Percentiles rank a stretch among this genome's conserved stretches.
These are phyloP conservation scores for Pleurotus pulmonarius DNA, from an alignment of 768 basidiomycete genomes.

Conservation along the genomic window DNA sequence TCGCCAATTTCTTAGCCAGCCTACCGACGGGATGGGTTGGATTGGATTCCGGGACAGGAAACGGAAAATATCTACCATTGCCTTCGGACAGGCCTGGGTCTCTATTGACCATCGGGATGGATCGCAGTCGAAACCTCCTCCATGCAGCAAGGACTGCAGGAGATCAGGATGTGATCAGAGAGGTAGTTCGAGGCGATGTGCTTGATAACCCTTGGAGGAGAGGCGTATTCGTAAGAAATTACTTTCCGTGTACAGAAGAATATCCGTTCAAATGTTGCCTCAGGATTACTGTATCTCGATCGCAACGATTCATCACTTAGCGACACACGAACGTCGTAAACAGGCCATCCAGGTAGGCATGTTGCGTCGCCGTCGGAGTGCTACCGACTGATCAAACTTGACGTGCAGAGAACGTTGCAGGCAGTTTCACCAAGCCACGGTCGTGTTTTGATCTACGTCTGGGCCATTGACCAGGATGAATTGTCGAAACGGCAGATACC, in stretches of 20 bases:
- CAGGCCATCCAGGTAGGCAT: constrained; percentile 64
- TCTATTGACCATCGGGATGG: constrained; percentile 78
- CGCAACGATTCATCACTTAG: constrained; percentile 95
- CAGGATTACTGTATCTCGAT: constrained; percentile 97
- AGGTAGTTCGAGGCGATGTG: constrained; percentile 81
- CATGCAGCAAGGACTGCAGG: constrained; percentile 68
- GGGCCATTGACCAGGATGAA: constrained; percentile 93
- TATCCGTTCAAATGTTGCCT: background rate
- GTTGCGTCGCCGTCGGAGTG: no score
- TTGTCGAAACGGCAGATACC: constrained; percentile 72
- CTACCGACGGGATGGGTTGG: constrained; percentile 80
- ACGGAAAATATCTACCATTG: constrained; percentile 92
- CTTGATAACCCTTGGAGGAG: constrained; percentile 69
- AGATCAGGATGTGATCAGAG: constrained; percentile 38
- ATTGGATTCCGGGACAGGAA: constrained; percentile 93
- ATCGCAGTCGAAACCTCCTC: constrained; percentile 79
- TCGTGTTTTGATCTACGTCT: constrained; percentile 88
- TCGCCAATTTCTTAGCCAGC: constrained; percentile 66
- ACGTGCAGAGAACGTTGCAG: constrained; percentile 53
- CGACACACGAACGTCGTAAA: constrained; percentile 70
- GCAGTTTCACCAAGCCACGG: constrained; percentile 67
- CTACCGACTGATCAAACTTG: no score
- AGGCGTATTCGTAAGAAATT: constrained; percentile 65
- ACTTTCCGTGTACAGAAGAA: constrained; percentile 3
- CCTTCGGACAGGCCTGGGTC: constrained; percentile 57